phyloP scores from a whole-genome alignment of 768 basidiomycete genomes.

The Collybia nuda region DNA sequence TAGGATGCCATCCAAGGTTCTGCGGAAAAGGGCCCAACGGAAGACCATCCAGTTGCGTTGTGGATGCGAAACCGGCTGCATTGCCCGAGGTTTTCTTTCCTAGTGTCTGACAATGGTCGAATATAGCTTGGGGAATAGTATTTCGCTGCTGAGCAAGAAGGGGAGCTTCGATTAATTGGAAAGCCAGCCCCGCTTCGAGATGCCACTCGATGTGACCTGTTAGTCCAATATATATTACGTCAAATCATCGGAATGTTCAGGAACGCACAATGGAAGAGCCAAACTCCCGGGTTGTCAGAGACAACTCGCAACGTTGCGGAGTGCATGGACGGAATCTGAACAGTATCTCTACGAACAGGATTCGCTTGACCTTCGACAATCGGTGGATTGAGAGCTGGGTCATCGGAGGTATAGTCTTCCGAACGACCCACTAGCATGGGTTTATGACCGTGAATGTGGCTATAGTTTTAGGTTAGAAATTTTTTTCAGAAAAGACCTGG shows the following conservation, averaged over 20 bases:
- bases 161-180: slow-evolving; percentile 84
- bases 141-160: slow-evolving; percentile 58
- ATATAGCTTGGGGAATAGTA: slow-evolving; percentile 55
- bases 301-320: slow-evolving; percentile 75
- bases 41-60: slow-evolving; percentile 68
- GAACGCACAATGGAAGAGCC: slow-evolving; percentile 78
- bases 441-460: slow-evolving; percentile 91
- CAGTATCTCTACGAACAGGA: slow-evolving; percentile 90
- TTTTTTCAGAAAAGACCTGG: background rate
- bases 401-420: slow-evolving; percentile 67
- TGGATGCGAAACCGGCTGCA: slow-evolving; percentile 75
- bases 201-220: slow-evolving; percentile 88
- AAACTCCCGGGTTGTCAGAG: slow-evolving; percentile 92
- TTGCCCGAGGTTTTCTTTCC: slow-evolving; percentile 71
- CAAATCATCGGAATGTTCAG: background rate
- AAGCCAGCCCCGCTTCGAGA: slow-evolving; percentile 79
- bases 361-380: slow-evolving; percentile 77
- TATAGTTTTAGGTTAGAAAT: slow-evolving; percentile 23
- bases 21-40: slow-evolving; percentile 72
- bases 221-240: background rate
- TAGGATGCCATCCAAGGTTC: slow-evolving; percentile 67
- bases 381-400: slow-evolving; percentile 79
- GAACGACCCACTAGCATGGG: slow-evolving; percentile 78
- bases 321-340: slow-evolving; percentile 67
- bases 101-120: slow-evolving; percentile 71